Base-by-base conservation (phyloP, 768 basidiomycete species). In the Suillus sp. region DNA sequence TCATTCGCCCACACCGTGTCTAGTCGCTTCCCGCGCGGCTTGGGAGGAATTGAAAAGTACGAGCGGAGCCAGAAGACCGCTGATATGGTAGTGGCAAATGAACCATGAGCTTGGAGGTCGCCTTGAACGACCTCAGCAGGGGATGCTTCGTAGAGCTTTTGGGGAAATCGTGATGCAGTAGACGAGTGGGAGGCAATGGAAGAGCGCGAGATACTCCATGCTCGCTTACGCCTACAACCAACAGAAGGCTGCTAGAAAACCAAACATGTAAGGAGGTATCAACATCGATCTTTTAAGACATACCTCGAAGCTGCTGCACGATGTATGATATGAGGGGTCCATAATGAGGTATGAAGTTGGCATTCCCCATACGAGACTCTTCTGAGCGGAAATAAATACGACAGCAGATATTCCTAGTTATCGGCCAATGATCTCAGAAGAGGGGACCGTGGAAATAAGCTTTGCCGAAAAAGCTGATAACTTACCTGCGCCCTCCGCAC, bases 1-100 rank as follows among this genome's bases (percentile, higher is more conserved):
- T 62, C 63, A 25, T 64, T 32, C 9, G n/a, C 38, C 50, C 37
- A 53, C 35, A 10, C 62, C 20, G 14, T 45, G 60, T 48, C 60
- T 51, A 10, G 59, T 30, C 30, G 66, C 38, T 53, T 61, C 27
- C 47, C 43, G n/a, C 47, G 63, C n/a, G 54, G 38, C 10, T 67
- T 48, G 27, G 65, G 50, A 18, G 59, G 40, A 38, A 38, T 22
- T 7, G 72, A 69, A 47, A 74, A 66, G 25, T 59, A 69, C 22
- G 67, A 54, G 25, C 68, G 71, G 43, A 80, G 74, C 64, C 72
- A 70, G 2, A 73, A 67, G 9, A 66, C 54, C 18, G 78, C 78
- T n/a, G 77, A 70, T 20, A 66, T 60, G 0, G 79, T 81, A 0
- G 79, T 77, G 1, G 78, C 74, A 58, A 82, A 82, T 11, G 81